A percentile compares a stretch with the other conserved stretches of the same genome.
Evolutionary conservation across 257 asterid species (phyloP).

Genomic region (Parsonsia alboflavescens): DNA sequence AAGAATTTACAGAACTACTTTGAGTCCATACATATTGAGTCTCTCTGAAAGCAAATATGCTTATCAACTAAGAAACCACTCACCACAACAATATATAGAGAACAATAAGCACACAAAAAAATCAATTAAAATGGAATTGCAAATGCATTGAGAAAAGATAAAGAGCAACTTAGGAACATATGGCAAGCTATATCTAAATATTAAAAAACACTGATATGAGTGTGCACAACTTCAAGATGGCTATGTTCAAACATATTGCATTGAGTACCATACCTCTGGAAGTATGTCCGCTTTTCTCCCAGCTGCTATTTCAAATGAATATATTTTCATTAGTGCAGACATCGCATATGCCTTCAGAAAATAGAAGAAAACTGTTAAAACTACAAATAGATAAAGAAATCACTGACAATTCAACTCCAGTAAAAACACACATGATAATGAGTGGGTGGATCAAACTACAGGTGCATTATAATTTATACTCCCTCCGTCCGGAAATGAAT

Average conservation of each 20-base stretch:
- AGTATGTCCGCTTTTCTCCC: constrained; percentile 83
- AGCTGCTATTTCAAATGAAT: constrained; percentile 90
- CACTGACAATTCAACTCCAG: constrained; percentile 2
- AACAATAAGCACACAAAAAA: not conserved
- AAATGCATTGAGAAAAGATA: not conserved
- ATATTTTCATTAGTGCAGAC: constrained; percentile 82
- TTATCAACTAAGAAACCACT: not conserved
- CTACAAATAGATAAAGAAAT: constrained; percentile 9
- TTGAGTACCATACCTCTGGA: constrained; percentile 60
- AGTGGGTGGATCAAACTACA: not conserved
- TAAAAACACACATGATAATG: not conserved
- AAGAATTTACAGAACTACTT: not conserved
- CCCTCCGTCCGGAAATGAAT: too few relatives aligned
- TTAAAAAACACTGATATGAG: too few relatives aligned
- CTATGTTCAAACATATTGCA: constrained; percentile 2
- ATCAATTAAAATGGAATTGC: not conserved
- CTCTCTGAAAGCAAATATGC: not conserved
- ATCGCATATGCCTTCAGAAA: constrained; percentile 76
- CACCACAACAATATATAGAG: not conserved
- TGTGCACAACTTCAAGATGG: not conserved
- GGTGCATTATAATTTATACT: not conserved
- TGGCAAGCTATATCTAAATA: not conserved
- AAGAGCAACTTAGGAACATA: not conserved
- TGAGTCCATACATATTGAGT: not conserved
- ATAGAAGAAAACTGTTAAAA: constrained; percentile 24